phyloP scores from a whole-genome alignment of 495 filamentous ascomycete genomes.

The Bathelium albidoporum region DNA sequence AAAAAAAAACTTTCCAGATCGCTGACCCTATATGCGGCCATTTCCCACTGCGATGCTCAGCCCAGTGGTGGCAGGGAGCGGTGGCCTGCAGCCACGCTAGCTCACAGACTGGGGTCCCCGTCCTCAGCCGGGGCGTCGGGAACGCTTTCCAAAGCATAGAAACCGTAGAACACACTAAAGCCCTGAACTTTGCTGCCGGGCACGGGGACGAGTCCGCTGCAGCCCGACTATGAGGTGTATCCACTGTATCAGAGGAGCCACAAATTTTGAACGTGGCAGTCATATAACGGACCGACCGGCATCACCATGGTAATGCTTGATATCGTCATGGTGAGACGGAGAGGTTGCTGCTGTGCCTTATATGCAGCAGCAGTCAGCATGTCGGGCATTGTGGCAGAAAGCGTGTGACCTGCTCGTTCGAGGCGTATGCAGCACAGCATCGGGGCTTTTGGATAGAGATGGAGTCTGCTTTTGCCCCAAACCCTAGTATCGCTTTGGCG shows the following conservation, averaged over 20 bases:
- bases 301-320: neutral
- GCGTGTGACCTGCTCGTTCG: neutral
- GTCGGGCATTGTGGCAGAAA: neutral
- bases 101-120: neutral
- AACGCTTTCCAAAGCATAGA: neutral
- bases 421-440: neutral
- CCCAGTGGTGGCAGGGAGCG: neutral
- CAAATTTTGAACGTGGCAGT: neutral
- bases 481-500: too few species aligned
- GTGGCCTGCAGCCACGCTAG: neutral
- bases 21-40: neutral
- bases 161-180: neutral
- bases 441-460: neutral
- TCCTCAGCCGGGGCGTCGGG: constrained; percentile 1
- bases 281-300: neutral
- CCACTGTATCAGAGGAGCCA: neutral
- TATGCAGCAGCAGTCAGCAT: neutral
- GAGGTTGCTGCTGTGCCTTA: neutral
- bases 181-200: neutral
- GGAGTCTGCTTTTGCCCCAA: neutral
- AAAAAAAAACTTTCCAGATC: neutral
- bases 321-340: neutral
- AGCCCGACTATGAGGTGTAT: neutral
- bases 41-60: neutral
- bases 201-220: neutral